phyloP scores from a whole-genome alignment of 2,329 filamentous ascomycete species.

The Stagonosporopsis vannaccii region DNA sequence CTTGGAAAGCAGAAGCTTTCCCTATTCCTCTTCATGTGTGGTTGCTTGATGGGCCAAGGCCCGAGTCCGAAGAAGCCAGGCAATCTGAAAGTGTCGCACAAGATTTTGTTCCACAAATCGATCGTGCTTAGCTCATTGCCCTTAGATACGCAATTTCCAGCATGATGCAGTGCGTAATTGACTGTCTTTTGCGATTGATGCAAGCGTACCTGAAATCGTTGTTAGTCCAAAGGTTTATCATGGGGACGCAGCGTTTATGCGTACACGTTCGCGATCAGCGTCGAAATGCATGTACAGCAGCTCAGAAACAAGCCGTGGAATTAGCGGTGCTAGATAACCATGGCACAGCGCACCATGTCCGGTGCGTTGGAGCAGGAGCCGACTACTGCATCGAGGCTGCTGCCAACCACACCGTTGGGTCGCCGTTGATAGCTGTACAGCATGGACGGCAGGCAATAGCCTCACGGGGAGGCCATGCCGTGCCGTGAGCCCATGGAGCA shows the following conservation, averaged over 20 bases:
- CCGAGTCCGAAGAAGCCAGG: neutral
- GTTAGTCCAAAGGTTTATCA: neutral
- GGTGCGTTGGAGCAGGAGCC: neutral
- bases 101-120: neutral
- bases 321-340: neutral
- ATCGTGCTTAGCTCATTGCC: neutral
- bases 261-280: neutral
- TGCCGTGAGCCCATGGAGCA: slow-evolving; percentile 10
- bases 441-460: slow-evolving; percentile 8
- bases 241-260: neutral
- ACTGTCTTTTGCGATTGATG: neutral
- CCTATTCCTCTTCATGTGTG: too few species aligned
- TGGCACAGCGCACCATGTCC: neutral
- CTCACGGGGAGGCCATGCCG: slow-evolving; percentile 10
- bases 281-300: neutral
- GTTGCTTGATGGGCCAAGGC: neutral
- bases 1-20: neutral
- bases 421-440: slow-evolving; percentile 25
- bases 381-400: slow-evolving; percentile 23
- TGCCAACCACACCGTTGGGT: slow-evolving; percentile 26
- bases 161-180: neutral
- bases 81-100: neutral
- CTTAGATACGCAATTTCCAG: neutral
- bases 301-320: neutral
- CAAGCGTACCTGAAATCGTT: neutral